A percentile compares a stretch with the other conserved stretches of the same genome.
These are phyloP conservation scores for Phytophthora kernoviae DNA, from an alignment of 352 stramenopile species.

Conservation along the genomic window DNA sequence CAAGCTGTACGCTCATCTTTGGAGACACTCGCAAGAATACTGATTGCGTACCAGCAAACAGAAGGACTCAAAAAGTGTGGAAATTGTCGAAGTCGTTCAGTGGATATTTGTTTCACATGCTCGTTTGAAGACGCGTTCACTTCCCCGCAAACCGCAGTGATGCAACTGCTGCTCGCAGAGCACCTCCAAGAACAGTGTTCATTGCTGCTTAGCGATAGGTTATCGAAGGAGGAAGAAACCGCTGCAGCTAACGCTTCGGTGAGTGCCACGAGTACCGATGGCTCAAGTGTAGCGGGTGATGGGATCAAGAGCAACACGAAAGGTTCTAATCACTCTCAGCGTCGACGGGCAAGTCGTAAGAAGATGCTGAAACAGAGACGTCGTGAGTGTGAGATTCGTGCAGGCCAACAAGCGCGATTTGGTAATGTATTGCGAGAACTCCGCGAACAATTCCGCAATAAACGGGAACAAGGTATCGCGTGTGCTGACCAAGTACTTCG, in stretches of 20 bases:
- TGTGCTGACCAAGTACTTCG: conserved; percentile 40
- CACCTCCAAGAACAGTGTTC: conserved; percentile 77
- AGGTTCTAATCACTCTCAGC: conserved; percentile 49
- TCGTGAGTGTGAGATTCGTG: conserved; percentile 38
- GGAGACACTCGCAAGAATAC: conserved; percentile 26
- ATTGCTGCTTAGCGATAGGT: conserved; percentile 58
- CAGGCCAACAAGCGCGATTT: conserved; percentile 45
- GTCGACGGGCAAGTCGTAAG: conserved; percentile 66
- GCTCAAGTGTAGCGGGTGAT: not conserved
- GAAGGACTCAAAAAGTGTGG: not conserved
- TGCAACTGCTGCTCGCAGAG: conserved; percentile 75
- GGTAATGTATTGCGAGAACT: conserved; percentile 52
- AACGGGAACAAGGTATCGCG: conserved; percentile 27
- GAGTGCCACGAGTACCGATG: not conserved
- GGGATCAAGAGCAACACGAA: conserved; percentile 5
- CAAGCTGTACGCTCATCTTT: conserved; percentile 24
- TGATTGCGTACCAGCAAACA: conserved; percentile 15
- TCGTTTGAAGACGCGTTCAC: conserved; percentile 42
- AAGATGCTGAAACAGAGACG: conserved; percentile 71
- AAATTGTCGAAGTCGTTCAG: conserved; percentile 3
- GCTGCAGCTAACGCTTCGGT: not conserved
- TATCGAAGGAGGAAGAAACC: conserved; percentile 50
- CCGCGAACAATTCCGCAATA: conserved; percentile 24
- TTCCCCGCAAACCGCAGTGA: conserved; percentile 53
- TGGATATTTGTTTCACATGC: conserved; percentile 51